These are phyloP conservation scores for Cucurbita ficifolia DNA, from an alignment of 306 rosid genomes.

Conservation along the genomic window DNA sequence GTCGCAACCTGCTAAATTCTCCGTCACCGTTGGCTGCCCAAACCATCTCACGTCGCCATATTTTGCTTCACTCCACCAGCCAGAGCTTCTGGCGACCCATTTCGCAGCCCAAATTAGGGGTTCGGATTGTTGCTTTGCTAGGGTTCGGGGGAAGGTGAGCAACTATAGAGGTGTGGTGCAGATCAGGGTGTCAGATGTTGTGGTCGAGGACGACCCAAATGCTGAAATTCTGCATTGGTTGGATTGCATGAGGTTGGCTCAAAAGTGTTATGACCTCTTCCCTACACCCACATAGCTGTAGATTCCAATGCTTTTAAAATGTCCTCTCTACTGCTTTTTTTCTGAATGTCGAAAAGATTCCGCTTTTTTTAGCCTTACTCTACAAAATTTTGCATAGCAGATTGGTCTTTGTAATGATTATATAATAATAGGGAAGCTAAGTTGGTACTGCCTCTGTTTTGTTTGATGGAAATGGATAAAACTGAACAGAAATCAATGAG, in stretches of 20 bases:
- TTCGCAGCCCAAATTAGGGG: conserved; percentile 20
- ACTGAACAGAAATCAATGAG: neutral
- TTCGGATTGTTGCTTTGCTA: conserved; percentile 32
- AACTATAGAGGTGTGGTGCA: conserved; percentile 37
- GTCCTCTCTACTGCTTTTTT: neutral
- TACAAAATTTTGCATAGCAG: neutral
- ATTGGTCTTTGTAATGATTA: neutral
- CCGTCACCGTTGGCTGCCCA: conserved; percentile 76
- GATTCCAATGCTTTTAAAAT: neutral
- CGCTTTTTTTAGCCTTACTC: neutral
- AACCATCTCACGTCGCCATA: conserved; percentile 42
- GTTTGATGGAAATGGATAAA: neutral
- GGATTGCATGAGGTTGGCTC: conserved; percentile 50
- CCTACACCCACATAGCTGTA: neutral
- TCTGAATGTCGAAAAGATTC: neutral
- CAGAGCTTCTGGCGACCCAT: conserved; percentile 23
- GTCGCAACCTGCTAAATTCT: conserved; percentile 34
- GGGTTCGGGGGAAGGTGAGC: conserved; percentile 49
- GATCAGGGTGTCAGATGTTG: conserved; percentile 61
- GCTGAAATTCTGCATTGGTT: conserved; percentile 57
- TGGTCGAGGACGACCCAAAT: conserved; percentile 59
- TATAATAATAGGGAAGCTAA: neutral
- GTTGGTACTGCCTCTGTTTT: neutral
- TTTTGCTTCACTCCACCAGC: conserved; percentile 29
- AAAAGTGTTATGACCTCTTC: conserved; percentile 35